Evolutionary conservation across 805 yeast genomes (phyloP).

Genomic region (Ogataea corticis): DNA sequence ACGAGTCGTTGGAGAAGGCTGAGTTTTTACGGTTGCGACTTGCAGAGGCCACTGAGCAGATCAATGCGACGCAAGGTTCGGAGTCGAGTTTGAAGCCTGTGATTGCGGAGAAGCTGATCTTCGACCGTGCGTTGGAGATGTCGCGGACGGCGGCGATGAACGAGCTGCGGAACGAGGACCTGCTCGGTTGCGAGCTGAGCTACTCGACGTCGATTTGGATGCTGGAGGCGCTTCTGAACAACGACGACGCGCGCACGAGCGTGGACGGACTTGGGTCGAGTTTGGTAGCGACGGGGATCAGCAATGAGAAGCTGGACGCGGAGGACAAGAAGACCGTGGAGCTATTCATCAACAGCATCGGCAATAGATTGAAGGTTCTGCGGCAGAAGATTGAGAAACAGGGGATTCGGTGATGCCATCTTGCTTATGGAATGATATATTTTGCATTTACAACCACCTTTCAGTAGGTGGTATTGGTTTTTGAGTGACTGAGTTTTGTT

Average conservation of each 20-base stretch:
- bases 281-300: conserved; percentile 24
- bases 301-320: conserved; percentile 54
- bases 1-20: conserved; percentile 86
- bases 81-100: conserved; percentile 31
- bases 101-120: conserved; percentile 80
- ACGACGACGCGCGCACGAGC: conserved; percentile 16
- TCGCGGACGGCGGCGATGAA: conserved; percentile 88
- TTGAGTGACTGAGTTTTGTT: not conserved
- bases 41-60: conserved; percentile 47
- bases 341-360: conserved; percentile 79
- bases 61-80: conserved; percentile 11
- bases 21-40: conserved; percentile 67
- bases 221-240: conserved; percentile 80
- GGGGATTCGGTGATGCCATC: conserved; percentile 11
- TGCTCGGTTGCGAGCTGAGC: conserved; percentile 78
- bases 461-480: not conserved
- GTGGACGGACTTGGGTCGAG: conserved; percentile 30
- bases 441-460: not conserved
- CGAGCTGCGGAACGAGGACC: conserved; percentile 74
- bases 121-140: conserved; percentile 92
- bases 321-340: conserved; percentile 78
- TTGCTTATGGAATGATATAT: not conserved
- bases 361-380: conserved; percentile 72
- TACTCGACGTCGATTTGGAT: conserved; percentile 95
- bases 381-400: conserved; percentile 53